A percentile compares a stretch with the other conserved stretches of the same genome.
Evolutionary conservation across 208 protist species (phyloP).

Genomic region (Trypanosoma mega): DNA sequence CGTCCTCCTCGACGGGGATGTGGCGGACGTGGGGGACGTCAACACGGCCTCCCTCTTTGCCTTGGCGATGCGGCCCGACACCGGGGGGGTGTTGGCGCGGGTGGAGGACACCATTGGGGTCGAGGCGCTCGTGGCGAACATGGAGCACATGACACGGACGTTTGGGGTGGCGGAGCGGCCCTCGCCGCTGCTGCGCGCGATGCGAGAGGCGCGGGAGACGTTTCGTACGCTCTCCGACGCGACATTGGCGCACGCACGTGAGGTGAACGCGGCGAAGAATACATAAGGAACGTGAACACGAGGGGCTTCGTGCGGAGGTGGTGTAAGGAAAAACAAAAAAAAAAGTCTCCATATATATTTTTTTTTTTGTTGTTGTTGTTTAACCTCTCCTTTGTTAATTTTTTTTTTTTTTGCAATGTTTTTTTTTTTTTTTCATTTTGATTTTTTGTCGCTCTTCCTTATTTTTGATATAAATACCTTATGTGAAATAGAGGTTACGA

Average conservation of each 20-base stretch:
- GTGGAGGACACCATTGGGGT: constrained; percentile 38
- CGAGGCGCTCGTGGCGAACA: constrained; percentile 9
- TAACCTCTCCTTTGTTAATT: background rate
- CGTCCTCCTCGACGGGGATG: constrained; percentile 32
- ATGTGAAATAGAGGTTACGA: too few relatives aligned
- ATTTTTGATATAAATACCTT: too few relatives aligned
- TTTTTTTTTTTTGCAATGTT: background rate
- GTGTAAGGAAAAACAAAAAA: too few relatives aligned
- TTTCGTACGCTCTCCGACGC: constrained; percentile 23
- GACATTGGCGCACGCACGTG: constrained; percentile 11
- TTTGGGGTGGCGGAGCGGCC: constrained; percentile 1
- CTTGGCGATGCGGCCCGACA: constrained; percentile 39
- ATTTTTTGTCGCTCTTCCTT: background rate
- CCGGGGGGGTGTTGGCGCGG: constrained; percentile 54
- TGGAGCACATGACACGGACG: constrained; percentile 19
- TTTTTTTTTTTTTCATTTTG: constrained; percentile 3
- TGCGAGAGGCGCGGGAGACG: constrained; percentile 22
- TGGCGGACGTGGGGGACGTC: constrained; percentile 34
- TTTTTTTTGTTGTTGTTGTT: background rate
- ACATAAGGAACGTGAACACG: background rate
- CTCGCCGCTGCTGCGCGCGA: constrained; percentile 18
- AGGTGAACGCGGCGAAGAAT: background rate
- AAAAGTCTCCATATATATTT: too few relatives aligned
- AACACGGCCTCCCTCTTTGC: constrained; percentile 56
- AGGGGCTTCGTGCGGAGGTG: too few relatives aligned